Percentiles rank a stretch among this genome's conserved stretches.
phyloP scores from a whole-genome alignment of 306 rosid species.

The Prunus mongolica region DNA sequence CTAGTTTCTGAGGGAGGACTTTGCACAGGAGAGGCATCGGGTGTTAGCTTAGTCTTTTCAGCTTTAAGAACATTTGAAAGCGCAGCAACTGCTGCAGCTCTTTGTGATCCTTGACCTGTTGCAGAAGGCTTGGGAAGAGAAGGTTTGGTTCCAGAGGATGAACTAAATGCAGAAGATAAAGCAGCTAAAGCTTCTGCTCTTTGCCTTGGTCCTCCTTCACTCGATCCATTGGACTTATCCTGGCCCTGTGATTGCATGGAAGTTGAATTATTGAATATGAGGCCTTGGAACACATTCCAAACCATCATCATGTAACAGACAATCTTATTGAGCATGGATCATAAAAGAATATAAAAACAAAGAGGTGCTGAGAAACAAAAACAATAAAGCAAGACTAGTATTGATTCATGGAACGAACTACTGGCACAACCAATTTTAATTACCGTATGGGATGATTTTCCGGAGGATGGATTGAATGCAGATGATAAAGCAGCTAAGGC shows the following conservation, averaged over 20 bases:
- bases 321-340: not conserved
- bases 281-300: not conserved
- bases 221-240: slow-evolving; percentile 66
- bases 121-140: slow-evolving; percentile 48
- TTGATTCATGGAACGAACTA: not conserved
- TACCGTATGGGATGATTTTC: slow-evolving; percentile 44
- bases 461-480: slow-evolving; percentile 53
- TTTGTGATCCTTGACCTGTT: slow-evolving; percentile 76
- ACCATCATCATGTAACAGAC: not conserved
- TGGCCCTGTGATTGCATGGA: slow-evolving; percentile 32
- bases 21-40: slow-evolving; percentile 67
- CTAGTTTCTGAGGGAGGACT: slow-evolving; percentile 65
- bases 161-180: slow-evolving; percentile 73
- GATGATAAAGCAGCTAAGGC: slow-evolving; percentile 61
- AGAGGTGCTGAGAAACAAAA: not conserved
- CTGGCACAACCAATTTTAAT: slow-evolving; percentile 5
- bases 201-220: slow-evolving; percentile 87
- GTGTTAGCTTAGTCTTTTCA: slow-evolving; percentile 64
- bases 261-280: slow-evolving; percentile 10
- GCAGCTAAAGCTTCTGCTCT: slow-evolving; percentile 99
- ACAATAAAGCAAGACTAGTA: not conserved
- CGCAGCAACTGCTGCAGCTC: slow-evolving; percentile 99
- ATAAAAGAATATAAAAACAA: not conserved
- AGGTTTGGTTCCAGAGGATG: slow-evolving; percentile 48
- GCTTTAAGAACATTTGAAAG: slow-evolving; percentile 92